Conservation (phyloP, 2,329 filamentous ascomycete genomes). For the Thelonectria rubi region DNA sequence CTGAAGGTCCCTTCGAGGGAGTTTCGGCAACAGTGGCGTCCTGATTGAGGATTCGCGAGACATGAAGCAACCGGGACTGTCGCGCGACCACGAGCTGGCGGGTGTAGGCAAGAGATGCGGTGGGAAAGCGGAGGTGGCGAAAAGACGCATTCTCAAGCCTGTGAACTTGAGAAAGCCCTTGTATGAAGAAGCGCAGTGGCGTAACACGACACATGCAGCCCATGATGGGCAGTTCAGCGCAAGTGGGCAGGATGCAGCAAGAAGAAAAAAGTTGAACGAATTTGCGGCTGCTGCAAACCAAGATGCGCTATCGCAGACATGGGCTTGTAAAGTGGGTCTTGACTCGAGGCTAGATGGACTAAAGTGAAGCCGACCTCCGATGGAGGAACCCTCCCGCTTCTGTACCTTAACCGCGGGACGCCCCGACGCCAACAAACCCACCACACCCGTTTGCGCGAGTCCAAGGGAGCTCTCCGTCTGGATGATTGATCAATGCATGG, state of each 20-base stretch:
- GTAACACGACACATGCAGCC: slow-evolving; percentile 58
- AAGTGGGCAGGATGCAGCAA: slow-evolving; percentile 12
- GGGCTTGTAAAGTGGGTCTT: slow-evolving; percentile 36
- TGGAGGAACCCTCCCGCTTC: neutral
- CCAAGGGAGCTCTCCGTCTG: neutral
- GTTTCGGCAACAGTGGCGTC: slow-evolving; percentile 20
- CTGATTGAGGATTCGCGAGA: slow-evolving; percentile 32
- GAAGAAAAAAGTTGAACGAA: slow-evolving; percentile 38
- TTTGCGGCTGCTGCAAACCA: slow-evolving; percentile 22
- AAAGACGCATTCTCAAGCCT: slow-evolving; percentile 39
- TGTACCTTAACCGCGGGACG: neutral
- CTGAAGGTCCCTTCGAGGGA: neutral
- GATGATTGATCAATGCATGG: slow-evolving; percentile 4
- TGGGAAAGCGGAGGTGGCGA: slow-evolving; percentile 27
- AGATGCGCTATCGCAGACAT: slow-evolving; percentile 34
- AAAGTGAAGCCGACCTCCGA: slow-evolving; percentile 14
- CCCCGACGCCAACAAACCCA: neutral
- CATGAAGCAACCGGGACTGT: slow-evolving; percentile 39
- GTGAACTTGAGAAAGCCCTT: slow-evolving; percentile 55
- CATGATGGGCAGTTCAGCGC: slow-evolving; percentile 48
- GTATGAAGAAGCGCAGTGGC: slow-evolving; percentile 59
- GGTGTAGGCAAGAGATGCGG: slow-evolving; percentile 23
- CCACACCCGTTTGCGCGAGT: slow-evolving; percentile 4
- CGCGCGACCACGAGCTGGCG: slow-evolving; percentile 29
- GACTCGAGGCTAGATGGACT: neutral